phyloP scores from a whole-genome alignment of 202 grass and related monocot species.

The Brachypodium distachyon region DNA sequence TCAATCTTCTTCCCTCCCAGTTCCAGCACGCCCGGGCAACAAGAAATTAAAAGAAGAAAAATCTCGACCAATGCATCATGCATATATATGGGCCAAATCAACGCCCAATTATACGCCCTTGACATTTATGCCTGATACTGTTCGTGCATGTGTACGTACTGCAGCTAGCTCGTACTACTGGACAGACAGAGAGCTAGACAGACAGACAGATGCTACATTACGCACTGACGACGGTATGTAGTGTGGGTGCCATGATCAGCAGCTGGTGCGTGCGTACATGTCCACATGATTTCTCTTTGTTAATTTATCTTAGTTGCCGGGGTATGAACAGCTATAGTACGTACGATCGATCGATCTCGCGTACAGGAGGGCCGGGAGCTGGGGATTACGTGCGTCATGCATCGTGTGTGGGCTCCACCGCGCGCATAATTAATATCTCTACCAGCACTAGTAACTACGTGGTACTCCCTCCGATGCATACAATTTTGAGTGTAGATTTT shows the following conservation, averaged over 20 bases:
- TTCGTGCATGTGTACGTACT: neutral
- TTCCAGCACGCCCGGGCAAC: neutral
- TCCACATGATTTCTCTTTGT: neutral
- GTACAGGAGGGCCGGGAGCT: neutral
- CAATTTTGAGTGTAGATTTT: no score
- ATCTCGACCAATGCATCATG: neutral
- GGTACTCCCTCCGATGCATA: no score
- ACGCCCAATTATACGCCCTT: neutral
- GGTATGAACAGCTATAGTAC: neutral
- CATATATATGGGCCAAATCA: neutral
- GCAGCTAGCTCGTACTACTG: no score
- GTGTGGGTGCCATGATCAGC: neutral
- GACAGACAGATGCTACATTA: neutral
- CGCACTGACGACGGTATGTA: neutral
- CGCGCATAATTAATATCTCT: no score
- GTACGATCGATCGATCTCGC: neutral
- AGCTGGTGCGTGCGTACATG: neutral
- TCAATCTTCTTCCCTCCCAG: neutral
- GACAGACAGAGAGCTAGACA: neutral
- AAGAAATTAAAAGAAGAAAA: neutral
- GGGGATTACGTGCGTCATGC: neutral
- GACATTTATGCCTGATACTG: slow-evolving; percentile 4
- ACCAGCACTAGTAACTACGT: no score
- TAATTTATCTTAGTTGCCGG: neutral
- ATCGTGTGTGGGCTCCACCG: no score